These are phyloP conservation scores for Emmonsia crescens DNA, from an alignment of 2,329 filamentous ascomycete genomes.

Conservation along the genomic window DNA sequence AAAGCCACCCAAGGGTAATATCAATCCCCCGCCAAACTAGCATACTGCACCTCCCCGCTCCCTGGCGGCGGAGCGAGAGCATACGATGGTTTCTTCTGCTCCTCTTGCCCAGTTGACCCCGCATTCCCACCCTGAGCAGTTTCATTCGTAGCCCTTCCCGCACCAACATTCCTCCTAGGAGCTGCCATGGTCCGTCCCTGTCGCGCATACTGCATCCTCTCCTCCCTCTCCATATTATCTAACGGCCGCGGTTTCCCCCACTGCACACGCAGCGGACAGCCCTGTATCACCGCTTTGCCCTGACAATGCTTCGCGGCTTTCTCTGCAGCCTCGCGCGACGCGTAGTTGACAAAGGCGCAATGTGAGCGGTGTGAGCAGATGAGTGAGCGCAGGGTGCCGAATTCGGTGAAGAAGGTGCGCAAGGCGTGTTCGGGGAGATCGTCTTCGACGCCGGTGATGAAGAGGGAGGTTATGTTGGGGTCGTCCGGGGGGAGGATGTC, in stretches of 20 bases:
- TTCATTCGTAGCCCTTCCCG: conserved; percentile 8
- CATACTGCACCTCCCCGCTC: conserved; percentile 66
- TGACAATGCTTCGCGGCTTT: conserved; percentile 73
- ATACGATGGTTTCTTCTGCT: conserved; percentile 25
- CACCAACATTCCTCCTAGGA: conserved; percentile 27
- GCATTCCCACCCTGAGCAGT: conserved; percentile 20
- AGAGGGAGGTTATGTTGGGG: conserved; percentile 79
- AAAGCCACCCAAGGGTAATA: background rate
- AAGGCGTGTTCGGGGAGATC: conserved; percentile 88
- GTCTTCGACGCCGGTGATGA: conserved; percentile 91
- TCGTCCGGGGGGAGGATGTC: conserved; percentile 82
- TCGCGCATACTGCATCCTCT: conserved; percentile 67
- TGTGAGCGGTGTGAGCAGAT: conserved; percentile 96
- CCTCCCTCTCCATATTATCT: conserved; percentile 80
- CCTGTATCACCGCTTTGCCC: conserved; percentile 78
- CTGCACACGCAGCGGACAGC: conserved; percentile 77
- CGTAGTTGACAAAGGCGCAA: conserved; percentile 93
- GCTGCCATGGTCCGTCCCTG: conserved; percentile 58
- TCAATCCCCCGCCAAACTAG: conserved; percentile 73
- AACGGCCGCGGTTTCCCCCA: conserved; percentile 91
- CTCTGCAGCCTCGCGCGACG: conserved; percentile 74
- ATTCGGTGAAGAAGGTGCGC: conserved; percentile 77
- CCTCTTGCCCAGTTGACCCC: conserved; percentile 33
- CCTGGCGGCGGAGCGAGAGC: conserved; percentile 70
- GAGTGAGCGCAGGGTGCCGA: conserved; percentile 82